Base-by-base conservation (phyloP, 805 yeast species). In the Yamadazyma scolyti region DNA sequence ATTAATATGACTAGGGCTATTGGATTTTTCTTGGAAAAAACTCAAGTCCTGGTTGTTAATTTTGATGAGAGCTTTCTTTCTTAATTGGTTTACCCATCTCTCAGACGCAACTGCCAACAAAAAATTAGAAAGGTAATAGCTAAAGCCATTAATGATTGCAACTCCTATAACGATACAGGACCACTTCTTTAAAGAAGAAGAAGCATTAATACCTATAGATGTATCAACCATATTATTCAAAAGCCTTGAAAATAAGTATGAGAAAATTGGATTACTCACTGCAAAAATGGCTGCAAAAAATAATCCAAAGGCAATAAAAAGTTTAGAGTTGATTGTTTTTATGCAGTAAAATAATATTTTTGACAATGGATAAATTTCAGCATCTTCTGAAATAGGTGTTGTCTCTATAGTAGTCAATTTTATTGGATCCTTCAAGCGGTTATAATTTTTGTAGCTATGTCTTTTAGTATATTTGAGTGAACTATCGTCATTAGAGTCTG, bases 241-340 rank as follows among this genome's bases (percentile, higher is more conserved):
- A 6, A 90, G 56, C 37, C 77, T 77, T 1, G 97, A 75, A 40
- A 89, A 77, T 16, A 82, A 73, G 49, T 58, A 88, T 0, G 96
- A 83, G 40, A 93, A 87, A 0, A 84, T 57, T 0, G 97, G 97
- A 36, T 77, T 79, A 1, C 75, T 54, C 1, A 70, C 71, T 8
- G 95, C 89, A 37, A 79, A 76, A 1, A 73, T 27, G 0, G 79
- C 39, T 0, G 88, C 65, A 4, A 71, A 42, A 0, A 70, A 0
- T 1, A 83, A 33, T 0, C 96, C 97, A 1, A 71, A 1, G 1
- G 52, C 9, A 1, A 77, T 44, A 3, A 55, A 37, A 9, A 31
- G 20, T 28, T 50, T 53, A 17, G 44, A 40, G 20, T 21, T 30
- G 4, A 16, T 24, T 4, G 43, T 27, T 19, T 34, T 25, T 20